Conservation (phyloP, 768 basidiomycete genomes). For the Glaciozyma antarctica region DNA sequence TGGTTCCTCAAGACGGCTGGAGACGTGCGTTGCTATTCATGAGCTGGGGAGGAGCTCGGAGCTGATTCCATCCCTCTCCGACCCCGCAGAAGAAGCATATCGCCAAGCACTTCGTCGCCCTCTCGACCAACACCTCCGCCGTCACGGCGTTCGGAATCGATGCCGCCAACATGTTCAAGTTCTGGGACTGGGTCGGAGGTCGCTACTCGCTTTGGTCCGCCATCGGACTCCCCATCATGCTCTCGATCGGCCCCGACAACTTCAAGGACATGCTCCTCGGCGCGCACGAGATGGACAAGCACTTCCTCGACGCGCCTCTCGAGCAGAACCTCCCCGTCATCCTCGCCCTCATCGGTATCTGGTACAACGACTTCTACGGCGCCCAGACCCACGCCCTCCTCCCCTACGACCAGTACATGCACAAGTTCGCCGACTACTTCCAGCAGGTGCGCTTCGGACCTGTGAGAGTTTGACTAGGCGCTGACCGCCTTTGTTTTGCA, state of each 20-base stretch:
- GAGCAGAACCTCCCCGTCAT: conserved; percentile 88
- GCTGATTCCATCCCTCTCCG: neutral
- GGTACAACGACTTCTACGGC: conserved; percentile 99
- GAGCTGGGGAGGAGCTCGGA: neutral
- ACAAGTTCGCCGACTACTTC: conserved; percentile 99
- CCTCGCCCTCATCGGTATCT: conserved; percentile 79
- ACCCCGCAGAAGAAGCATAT: conserved; percentile 60
- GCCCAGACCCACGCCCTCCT: conserved; percentile 89
- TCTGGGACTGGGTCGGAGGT: conserved; percentile 99
- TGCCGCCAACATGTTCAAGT: conserved; percentile 91
- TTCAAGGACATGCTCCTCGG: conserved; percentile 82
- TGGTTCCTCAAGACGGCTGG: conserved; percentile 85
- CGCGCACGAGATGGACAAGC: conserved; percentile 95
- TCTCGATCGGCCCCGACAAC: conserved; percentile 87
- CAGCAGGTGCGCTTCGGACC: conserved; percentile 55
- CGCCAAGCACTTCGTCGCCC: conserved; percentile 96
- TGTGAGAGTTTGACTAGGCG: neutral
- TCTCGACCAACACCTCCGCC: conserved; percentile 89
- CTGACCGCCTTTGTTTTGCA: conserved; percentile 30
- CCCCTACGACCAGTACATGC: conserved; percentile 97
- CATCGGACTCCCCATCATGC: conserved; percentile 87
- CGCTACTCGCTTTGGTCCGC: conserved; percentile 98
- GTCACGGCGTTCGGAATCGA: conserved; percentile 90
- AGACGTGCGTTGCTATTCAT: conserved; percentile 45
- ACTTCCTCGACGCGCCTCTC: conserved; percentile 79